A percentile compares a stretch with the other conserved stretches of the same genome.
Conservation (phyloP, 2,329 filamentous ascomycete species). For the Chaetomiaceae sp. region DNA sequence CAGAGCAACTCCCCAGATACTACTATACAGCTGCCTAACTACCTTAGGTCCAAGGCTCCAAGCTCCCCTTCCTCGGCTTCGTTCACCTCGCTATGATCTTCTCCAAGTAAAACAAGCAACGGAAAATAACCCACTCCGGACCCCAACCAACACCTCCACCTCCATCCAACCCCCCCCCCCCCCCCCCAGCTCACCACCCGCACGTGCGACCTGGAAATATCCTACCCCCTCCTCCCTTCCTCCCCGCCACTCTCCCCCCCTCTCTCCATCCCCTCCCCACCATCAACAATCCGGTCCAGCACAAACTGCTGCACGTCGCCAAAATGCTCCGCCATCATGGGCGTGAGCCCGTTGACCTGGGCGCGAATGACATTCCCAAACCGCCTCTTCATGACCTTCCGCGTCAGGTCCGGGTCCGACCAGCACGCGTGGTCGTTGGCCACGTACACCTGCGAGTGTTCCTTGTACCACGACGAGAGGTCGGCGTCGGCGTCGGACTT, state of each 20-base stretch:
- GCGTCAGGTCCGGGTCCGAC: constrained; percentile 55
- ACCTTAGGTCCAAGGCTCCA: no score
- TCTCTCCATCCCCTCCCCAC: neutral
- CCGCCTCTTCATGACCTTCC: constrained; percentile 56
- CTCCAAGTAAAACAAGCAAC: no score
- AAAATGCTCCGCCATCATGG: constrained; percentile 55
- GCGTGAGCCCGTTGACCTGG: constrained; percentile 43
- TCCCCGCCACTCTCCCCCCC: no score
- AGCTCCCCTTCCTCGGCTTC: neutral
- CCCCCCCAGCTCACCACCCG: no score
- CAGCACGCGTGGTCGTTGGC: constrained; percentile 72
- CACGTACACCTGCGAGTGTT: constrained; percentile 76
- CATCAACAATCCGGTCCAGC: constrained; percentile 31
- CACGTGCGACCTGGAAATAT: no score
- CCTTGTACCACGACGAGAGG: constrained; percentile 76
- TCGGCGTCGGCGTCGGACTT: constrained; percentile 72
- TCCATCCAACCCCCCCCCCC: no score
- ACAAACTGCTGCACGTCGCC: constrained; percentile 52
- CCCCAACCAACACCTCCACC: no score
- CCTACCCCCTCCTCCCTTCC: no score
- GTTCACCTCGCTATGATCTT: neutral
- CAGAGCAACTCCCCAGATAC: neutral
- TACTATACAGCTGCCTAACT: neutral
- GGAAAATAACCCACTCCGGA: no score
- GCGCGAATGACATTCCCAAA: constrained; percentile 57